Evolutionary conservation across 2,329 filamentous ascomycete genomes (phyloP), one percentile per base, ranked within the genome.

Genomic region (Bipolaris zeicola): DNA sequence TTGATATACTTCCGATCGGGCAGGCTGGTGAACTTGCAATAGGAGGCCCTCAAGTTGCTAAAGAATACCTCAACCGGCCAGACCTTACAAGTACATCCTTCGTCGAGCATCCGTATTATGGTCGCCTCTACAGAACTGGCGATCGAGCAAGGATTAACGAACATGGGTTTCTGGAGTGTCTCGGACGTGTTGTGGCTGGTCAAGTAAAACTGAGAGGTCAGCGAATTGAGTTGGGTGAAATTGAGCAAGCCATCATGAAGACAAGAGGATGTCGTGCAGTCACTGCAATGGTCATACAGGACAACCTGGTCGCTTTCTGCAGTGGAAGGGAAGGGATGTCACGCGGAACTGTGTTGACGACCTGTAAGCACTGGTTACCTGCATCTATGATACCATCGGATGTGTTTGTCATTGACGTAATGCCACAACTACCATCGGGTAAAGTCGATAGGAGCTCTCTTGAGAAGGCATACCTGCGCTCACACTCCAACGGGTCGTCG

Each of bases 141-240:
- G 93, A 97, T 75, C 91, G 89, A 69, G 93, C 90, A 4, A 83
- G 85, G 20, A 81, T 96, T 46, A 82, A 83, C 1, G 64, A 80
- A 0, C 82, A 89, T 57, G 91, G 92, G 0, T 85, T 82, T 0
- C 80, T 97, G n/a, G 90, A 96, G 72, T 96, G 91, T 68, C 81
- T 93, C 33, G 93, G 93, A 0, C 87, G 93, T 10, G 87, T 96
- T 11, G 84, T 85, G 2, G 85, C 86, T 47, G 92, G 91, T 0
- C 93, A 97, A 73, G 87, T 96, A 48, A 96, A 96, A 75, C 81
- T 96, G 6, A 85, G 92, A 50, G 92, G 92, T 1, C 92, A 96
- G 74, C 83, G 92, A 46, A 84, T 96, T 48, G 90, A 95, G 68
- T 83, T 95, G 4, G 90, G 90, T 0, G 91, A 79, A 50, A 70